phyloP scores from a whole-genome alignment of 352 stramenopile species.

The Phytophthora fragariae region DNA sequence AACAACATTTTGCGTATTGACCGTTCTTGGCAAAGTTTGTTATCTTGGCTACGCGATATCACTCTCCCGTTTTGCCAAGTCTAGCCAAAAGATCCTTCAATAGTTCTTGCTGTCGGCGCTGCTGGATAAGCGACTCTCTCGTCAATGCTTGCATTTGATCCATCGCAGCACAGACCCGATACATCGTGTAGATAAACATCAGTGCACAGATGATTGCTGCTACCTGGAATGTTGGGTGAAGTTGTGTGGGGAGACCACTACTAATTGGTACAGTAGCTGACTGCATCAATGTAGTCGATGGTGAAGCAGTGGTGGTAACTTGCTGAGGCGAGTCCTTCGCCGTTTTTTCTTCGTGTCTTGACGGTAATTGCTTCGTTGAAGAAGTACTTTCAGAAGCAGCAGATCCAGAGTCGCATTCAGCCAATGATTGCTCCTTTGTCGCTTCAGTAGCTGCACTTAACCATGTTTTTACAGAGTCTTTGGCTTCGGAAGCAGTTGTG shows the following conservation, averaged over 20 bases:
- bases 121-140: slow-evolving; percentile 60
- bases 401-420: neutral
- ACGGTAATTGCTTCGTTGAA: neutral
- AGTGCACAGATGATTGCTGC: slow-evolving; percentile 61
- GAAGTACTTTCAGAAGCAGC: neutral
- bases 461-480: slow-evolving; percentile 63
- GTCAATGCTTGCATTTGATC: slow-evolving; percentile 72
- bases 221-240: slow-evolving; percentile 46
- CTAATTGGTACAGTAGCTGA: neutral
- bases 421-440: slow-evolving; percentile 15
- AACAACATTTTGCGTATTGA: neutral
- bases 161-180: slow-evolving; percentile 59
- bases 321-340: slow-evolving; percentile 5
- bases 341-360: slow-evolving; percentile 1
- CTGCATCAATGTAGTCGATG: slow-evolving; percentile 4
- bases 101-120: slow-evolving; percentile 71
- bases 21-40: neutral
- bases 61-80: slow-evolving; percentile 35
- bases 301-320: neutral
- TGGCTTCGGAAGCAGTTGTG: slow-evolving; percentile 75
- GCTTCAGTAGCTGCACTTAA: slow-evolving; percentile 53
- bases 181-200: slow-evolving; percentile 79
- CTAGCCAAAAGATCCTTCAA: slow-evolving; percentile 64
- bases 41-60: neutral
- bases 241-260: slow-evolving; percentile 4